Evolutionary conservation across 2,329 filamentous ascomycete species (phyloP).

Genomic region (Fusarium subtropicale): DNA sequence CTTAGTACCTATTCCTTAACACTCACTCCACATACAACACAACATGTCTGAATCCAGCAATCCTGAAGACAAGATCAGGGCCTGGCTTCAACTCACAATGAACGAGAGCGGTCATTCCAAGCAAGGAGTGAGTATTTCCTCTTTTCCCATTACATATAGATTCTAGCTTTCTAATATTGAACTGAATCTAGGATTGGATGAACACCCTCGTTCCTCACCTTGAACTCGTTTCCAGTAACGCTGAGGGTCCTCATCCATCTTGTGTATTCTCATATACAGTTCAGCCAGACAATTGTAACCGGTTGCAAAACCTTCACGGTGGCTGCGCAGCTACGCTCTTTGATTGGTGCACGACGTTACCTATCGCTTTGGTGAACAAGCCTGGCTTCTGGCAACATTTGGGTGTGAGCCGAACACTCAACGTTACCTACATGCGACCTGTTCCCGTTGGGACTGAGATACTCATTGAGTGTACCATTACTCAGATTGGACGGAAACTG

Average conservation of each 20-base stretch:
- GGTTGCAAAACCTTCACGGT: slow-evolving; percentile 67
- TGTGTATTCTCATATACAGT: slow-evolving; percentile 63
- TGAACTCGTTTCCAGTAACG: slow-evolving; percentile 52
- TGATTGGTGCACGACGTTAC: slow-evolving; percentile 72
- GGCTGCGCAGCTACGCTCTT: slow-evolving; percentile 75
- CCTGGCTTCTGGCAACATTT: slow-evolving; percentile 71
- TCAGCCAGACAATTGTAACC: slow-evolving; percentile 64
- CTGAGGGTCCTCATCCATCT: slow-evolving; percentile 52
- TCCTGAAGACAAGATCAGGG: slow-evolving; percentile 48
- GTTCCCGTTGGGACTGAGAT: slow-evolving; percentile 63
- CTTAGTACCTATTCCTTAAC: background rate
- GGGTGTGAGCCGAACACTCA: slow-evolving; percentile 74
- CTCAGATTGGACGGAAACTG: slow-evolving; percentile 67
- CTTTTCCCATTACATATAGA: background rate
- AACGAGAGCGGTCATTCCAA: slow-evolving; percentile 47
- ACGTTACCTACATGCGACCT: slow-evolving; percentile 75
- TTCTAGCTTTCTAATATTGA: background rate
- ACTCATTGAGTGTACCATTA: slow-evolving; percentile 66
- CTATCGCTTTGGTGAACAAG: slow-evolving; percentile 66
- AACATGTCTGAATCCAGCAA: slow-evolving; percentile 38
- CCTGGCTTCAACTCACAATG: slow-evolving; percentile 49
- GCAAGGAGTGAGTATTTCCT: slow-evolving; percentile 47
- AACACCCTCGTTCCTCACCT: slow-evolving; percentile 56
- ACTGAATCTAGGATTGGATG: slow-evolving; percentile 58
- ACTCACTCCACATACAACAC: background rate